phyloP scores from a whole-genome alignment of 192 early-diverging fungal species.

The Coemansia biformis region DNA sequence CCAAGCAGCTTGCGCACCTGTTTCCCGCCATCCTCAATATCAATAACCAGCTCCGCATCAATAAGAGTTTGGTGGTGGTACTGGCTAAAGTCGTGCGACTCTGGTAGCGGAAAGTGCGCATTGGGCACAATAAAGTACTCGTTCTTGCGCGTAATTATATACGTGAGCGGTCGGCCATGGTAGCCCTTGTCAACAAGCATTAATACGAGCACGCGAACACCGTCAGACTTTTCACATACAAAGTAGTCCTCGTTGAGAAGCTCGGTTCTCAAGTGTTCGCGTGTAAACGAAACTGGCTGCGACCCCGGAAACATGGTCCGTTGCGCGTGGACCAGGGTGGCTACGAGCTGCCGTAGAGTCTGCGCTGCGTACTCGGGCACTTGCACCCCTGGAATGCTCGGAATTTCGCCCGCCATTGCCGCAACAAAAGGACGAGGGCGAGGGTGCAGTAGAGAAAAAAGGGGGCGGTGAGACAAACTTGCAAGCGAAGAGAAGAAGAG shows the following conservation, averaged over 20 bases:
- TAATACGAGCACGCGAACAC: slow-evolving; percentile 59
- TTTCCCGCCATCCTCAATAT: slow-evolving; percentile 57
- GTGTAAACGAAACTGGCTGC: slow-evolving; percentile 40
- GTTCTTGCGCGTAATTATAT: slow-evolving; percentile 66
- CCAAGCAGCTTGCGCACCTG: slow-evolving; percentile 48
- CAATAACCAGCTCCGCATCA: slow-evolving; percentile 88
- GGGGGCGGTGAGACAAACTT: too few species aligned
- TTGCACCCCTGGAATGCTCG: slow-evolving; percentile 13
- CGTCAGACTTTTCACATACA: slow-evolving; percentile 83
- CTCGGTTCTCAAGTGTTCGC: slow-evolving; percentile 1
- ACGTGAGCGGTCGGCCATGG: neutral
- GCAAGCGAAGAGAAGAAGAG: too few species aligned
- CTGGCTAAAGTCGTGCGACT: slow-evolving; percentile 15
- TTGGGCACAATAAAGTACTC: slow-evolving; percentile 62
- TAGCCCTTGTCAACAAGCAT: neutral
- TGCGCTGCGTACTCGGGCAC: slow-evolving; percentile 1
- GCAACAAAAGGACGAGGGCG: neutral
- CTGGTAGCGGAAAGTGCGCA: slow-evolving; percentile 58
- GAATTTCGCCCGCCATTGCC: slow-evolving; percentile 18
- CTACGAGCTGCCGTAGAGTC: slow-evolving; percentile 9
- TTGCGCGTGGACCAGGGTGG: slow-evolving; percentile 1
- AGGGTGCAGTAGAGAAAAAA: neutral
- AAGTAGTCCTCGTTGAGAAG: slow-evolving; percentile 51
- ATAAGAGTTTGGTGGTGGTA: slow-evolving; percentile 72
- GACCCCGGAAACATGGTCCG: slow-evolving; percentile 24